Percentiles rank a stretch among this genome's conserved stretches.
These are phyloP conservation scores for Tuber indicum DNA, from an alignment of 495 filamentous ascomycete genomes.

Conservation along the genomic window DNA sequence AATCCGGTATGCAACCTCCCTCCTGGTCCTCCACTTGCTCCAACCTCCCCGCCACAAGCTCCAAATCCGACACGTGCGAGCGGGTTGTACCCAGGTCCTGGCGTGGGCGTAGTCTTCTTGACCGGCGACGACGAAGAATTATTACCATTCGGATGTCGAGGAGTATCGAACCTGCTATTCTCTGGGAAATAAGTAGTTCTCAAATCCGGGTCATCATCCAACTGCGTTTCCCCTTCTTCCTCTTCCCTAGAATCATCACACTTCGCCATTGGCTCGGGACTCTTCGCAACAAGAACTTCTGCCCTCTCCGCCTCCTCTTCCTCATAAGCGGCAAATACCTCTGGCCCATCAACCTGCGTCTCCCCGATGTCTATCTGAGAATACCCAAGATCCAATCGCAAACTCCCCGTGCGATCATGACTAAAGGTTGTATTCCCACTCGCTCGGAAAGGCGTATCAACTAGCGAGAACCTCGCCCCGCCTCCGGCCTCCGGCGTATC, in stretches of 20 bases:
- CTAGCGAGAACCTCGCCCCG: constrained; percentile 3
- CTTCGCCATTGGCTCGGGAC: neutral
- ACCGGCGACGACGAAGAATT: constrained; percentile 4
- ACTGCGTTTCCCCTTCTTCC: neutral
- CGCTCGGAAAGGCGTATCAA: constrained; percentile 1
- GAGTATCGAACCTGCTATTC: constrained; percentile 16
- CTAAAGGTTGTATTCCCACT: neutral
- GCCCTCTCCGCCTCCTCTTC: neutral
- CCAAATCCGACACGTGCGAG: constrained; percentile 11
- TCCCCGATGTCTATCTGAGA: constrained; percentile 31
- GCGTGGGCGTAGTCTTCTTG: neutral
- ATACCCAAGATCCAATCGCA: constrained; percentile 18
- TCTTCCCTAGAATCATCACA: neutral
- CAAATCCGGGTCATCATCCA: neutral
- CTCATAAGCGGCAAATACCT: neutral
- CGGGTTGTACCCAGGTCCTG: constrained; percentile 19
- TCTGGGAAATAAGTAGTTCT: constrained; percentile 20
- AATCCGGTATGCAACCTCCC: constrained; percentile 6
- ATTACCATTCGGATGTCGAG: neutral
- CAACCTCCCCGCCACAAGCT: neutral
- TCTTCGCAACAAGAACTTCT: neutral
- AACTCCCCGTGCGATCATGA: constrained; percentile 28
- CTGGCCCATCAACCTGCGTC: constrained; percentile 28
- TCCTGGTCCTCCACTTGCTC: neutral
- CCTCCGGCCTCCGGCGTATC: constrained; percentile 6